These are phyloP conservation scores for Candida lessepsii DNA, from an alignment of 805 yeast species.

Conservation along the genomic window DNA sequence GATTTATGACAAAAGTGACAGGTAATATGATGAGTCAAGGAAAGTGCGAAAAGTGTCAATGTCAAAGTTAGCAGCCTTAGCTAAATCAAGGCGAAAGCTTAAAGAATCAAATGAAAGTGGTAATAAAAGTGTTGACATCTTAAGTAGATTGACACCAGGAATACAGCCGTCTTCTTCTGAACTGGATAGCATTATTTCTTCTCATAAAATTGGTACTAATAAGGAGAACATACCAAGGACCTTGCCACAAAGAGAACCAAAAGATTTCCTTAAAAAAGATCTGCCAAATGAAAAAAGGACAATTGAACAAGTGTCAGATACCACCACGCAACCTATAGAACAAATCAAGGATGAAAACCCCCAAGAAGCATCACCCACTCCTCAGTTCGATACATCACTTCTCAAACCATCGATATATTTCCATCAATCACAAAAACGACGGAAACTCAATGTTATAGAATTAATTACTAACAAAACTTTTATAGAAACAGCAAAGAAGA, in stretches of 20 bases:
- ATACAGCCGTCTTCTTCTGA: neutral
- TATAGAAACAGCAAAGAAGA: slow-evolving; percentile 44
- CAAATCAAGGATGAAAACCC: too few species aligned
- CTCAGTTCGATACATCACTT: slow-evolving; percentile 10
- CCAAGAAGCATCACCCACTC: neutral
- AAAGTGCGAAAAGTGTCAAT: slow-evolving; percentile 7
- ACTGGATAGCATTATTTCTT: neutral
- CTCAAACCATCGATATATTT: slow-evolving; percentile 1
- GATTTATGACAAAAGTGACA: too few species aligned
- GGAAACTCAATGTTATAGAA: slow-evolving; percentile 24
- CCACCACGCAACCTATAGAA: neutral
- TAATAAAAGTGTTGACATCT: slow-evolving; percentile 19
- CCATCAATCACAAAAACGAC: slow-evolving; percentile 17
- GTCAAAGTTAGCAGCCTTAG: slow-evolving; percentile 48
- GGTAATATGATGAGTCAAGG: too few species aligned
- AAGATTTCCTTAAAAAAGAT: too few species aligned
- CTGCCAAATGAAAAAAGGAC: too few species aligned
- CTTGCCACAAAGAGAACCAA: neutral
- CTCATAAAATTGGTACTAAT: neutral
- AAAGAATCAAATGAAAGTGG: slow-evolving; percentile 4
- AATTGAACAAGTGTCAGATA: too few species aligned
- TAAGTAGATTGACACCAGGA: slow-evolving; percentile 14
- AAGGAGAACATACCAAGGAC: slow-evolving; percentile 2
- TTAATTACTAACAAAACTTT: slow-evolving; percentile 44
- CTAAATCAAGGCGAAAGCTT: slow-evolving; percentile 36